Percentiles rank a stretch among this genome's conserved stretches.
phyloP scores from a whole-genome alignment of 768 basidiomycete genomes.

The Amanita exitialis region DNA sequence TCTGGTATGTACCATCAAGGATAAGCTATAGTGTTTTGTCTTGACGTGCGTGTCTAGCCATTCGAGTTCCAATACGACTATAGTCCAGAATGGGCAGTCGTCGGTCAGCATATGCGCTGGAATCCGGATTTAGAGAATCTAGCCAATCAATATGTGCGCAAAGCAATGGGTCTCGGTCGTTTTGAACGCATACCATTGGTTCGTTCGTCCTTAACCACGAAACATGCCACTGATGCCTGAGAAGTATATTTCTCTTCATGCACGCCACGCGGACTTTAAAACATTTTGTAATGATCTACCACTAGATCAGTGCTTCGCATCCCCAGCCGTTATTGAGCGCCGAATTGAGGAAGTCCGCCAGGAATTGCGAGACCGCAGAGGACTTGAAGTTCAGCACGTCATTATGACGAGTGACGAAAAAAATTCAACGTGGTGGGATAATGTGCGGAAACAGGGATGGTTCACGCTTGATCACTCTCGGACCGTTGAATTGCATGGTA shows the following conservation, averaged over 20 bases:
- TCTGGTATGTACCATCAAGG: constrained; percentile 22
- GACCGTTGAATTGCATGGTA: constrained; percentile 35
- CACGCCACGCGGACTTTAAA: constrained; percentile 46
- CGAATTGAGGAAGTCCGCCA: constrained; percentile 46
- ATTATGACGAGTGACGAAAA: constrained; percentile 59
- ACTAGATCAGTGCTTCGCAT: constrained; percentile 39
- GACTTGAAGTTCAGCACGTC: constrained; percentile 38
- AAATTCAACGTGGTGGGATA: constrained; percentile 49
- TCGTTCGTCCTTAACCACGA: constrained; percentile 13
- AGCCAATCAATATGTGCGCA: constrained; percentile 34
- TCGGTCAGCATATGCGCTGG: constrained; percentile 45
- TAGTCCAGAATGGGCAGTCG: constrained; percentile 48
- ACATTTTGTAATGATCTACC: constrained; percentile 32
- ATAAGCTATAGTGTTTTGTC: not conserved
- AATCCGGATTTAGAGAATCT: constrained; percentile 27
- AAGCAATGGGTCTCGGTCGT: constrained; percentile 27
- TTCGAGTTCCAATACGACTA: constrained; percentile 48
- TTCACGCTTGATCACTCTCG: constrained; percentile 36
- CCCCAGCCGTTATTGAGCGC: constrained; percentile 40
- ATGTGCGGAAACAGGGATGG: constrained; percentile 41
- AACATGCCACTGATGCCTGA: not conserved
- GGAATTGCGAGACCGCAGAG: constrained; percentile 33
- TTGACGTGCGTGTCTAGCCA: constrained; percentile 22
- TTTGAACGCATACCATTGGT: constrained; percentile 35
- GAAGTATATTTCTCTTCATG: constrained; percentile 49